phyloP scores from a whole-genome alignment of 305 asterid species.

The Solanum hybrid region DNA sequence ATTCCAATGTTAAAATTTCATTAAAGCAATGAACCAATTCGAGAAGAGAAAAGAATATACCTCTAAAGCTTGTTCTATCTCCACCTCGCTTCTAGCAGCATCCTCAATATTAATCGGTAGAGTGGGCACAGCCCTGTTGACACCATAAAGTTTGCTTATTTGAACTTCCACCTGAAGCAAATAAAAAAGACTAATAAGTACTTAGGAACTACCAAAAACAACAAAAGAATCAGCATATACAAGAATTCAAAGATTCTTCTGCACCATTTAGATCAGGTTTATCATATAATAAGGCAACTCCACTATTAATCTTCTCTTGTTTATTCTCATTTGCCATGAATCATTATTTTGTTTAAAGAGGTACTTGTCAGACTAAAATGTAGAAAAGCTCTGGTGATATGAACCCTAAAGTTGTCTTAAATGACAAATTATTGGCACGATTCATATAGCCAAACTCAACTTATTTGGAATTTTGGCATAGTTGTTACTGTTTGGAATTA shows the following conservation, averaged over 20 bases:
- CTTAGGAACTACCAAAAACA: conserved; percentile 17
- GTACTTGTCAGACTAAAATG: not conserved
- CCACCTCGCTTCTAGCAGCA: conserved; percentile 80
- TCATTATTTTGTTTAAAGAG: not conserved
- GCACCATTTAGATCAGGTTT: not conserved
- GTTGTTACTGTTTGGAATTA: not conserved
- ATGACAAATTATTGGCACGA: not conserved
- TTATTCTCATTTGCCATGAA: not conserved
- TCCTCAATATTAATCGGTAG: conserved; percentile 76
- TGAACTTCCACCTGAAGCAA: conserved; percentile 88
- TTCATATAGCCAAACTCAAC: not conserved
- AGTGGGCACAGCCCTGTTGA: conserved; percentile 49
- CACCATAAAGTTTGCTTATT: conserved; percentile 54
- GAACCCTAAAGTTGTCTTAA: not conserved
- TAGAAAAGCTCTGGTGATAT: not conserved
- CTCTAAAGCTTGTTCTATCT: conserved; percentile 62
- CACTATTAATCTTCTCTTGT: not conserved
- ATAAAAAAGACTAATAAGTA: conserved; percentile 63
- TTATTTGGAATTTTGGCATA: not conserved
- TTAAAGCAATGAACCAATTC: not conserved
- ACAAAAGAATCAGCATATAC: not conserved
- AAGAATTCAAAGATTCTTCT: not conserved
- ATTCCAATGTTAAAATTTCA: not conserved
- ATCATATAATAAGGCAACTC: not conserved
- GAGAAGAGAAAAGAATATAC: conserved; percentile 25